Conservation (phyloP, 192 early-diverging fungal genomes). For the Chytriomyces confervae region DNA sequence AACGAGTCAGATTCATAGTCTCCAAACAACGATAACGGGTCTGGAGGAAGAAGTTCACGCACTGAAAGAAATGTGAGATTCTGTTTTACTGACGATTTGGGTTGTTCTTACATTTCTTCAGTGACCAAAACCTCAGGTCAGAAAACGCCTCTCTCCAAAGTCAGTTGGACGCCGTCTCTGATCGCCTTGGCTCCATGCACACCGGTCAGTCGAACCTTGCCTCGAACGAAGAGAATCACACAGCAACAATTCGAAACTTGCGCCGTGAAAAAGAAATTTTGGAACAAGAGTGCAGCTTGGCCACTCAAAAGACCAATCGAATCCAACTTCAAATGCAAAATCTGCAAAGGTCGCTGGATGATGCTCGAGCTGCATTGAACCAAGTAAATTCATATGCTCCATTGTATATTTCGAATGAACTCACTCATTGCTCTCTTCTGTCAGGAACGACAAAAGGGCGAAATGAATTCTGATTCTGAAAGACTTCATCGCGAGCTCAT, state of each 20-base stretch:
- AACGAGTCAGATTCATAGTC: too few species aligned
- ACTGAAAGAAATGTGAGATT: constrained; percentile 17
- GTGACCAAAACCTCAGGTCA: neutral
- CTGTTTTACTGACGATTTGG: neutral
- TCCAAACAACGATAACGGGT: neutral
- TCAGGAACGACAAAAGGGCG: constrained; percentile 51
- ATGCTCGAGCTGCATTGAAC: constrained; percentile 63
- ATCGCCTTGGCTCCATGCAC: neutral
- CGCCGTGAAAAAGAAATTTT: constrained; percentile 78
- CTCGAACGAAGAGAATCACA: neutral
- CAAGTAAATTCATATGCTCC: constrained; percentile 16
- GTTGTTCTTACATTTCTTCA: constrained; percentile 1
- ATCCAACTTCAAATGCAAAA: constrained; percentile 68
- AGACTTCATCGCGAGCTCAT: constrained; percentile 65
- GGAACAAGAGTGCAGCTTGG: constrained; percentile 68
- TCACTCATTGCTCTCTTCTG: neutral
- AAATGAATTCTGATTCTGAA: constrained; percentile 57
- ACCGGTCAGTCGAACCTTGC: neutral
- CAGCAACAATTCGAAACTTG: constrained; percentile 61
- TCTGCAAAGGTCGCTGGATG: constrained; percentile 70
- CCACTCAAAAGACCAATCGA: constrained; percentile 70
- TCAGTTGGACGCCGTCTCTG: constrained; percentile 5
- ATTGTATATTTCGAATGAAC: neutral
- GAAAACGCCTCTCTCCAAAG: constrained; percentile 9
- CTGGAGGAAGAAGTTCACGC: neutral